Evolutionary conservation across 805 yeast genomes (phyloP), one percentile per base, ranked within the genome.

Genomic region (Limtongozyma cylindracea): DNA sequence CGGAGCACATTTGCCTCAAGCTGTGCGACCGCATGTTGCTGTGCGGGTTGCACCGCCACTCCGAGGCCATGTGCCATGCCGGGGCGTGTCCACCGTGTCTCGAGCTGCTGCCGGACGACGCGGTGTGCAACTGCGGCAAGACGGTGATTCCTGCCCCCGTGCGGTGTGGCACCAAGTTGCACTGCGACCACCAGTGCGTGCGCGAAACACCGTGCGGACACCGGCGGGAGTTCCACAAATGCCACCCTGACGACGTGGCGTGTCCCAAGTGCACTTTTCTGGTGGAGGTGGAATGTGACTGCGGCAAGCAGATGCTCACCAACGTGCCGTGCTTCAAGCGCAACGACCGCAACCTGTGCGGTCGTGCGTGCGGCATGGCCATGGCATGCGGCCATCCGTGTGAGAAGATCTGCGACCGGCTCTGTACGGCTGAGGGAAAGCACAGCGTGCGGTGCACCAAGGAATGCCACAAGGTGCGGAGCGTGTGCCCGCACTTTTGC

Each of bases 21-120:
- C 53, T 55, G 2, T 77, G 93, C 42, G 62, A 61, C 35, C 53
- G 63, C 30, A 35, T 57, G 26, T 47, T 72, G 23, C 38, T 61
- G 11, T 77, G 93, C 46, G 56, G 53, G 9, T 33, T 38, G 19
- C 93, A 77, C 39, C 35, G 50, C 18, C 77, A 92, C 40, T 5
- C 15, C 15, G 53, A 53, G 20, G 59, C 66, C 30, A 56, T 66
- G 12, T 77, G 91, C 33, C 93, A 77, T 40, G 47, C 61, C 9
- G 93, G 93, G 0, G 58, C 71, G 3, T 77, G 92, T 43, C 60
- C 65, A 3, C 72, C 80, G 8, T 77, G 93, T 38, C 39, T 73
- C 21, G 91, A 76, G 34, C 68, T 84, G 4, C 57, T 72, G n/a
- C 61, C 67, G 19, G 77, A 73, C 11, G 92, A 77, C 37, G 46